phyloP scores from a whole-genome alignment of 2,329 filamentous ascomycete genomes.

The Colletotrichum destructivum region DNA sequence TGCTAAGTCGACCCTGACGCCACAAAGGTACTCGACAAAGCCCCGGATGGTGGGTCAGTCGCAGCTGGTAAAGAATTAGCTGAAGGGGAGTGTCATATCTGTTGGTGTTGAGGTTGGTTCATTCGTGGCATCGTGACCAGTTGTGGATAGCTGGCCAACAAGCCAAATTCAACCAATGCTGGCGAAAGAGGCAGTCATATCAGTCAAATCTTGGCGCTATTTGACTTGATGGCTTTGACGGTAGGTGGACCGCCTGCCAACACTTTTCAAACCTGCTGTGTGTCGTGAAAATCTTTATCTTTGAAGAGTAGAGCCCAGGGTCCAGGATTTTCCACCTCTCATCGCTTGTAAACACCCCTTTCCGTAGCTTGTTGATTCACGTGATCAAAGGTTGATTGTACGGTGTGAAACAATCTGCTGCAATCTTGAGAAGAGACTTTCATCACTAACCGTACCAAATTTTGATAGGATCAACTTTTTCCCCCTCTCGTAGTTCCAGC shows the following conservation, averaged over 20 bases:
- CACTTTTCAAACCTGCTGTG: not conserved
- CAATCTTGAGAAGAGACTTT: too few species aligned
- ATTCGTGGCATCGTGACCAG: not conserved
- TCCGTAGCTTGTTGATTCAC: too few species aligned
- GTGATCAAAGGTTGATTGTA: too few species aligned
- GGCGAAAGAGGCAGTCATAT: not conserved
- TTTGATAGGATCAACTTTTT: too few species aligned
- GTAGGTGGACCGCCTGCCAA: not conserved
- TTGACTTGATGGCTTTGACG: slow-evolving; percentile 2
- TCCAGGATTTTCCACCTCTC: too few species aligned
- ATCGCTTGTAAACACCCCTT: too few species aligned
- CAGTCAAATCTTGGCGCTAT: not conserved
- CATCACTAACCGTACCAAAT: too few species aligned
- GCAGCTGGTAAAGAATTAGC: not conserved
- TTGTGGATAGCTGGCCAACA: not conserved
- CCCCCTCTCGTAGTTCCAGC: too few species aligned
- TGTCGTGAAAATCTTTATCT: not conserved
- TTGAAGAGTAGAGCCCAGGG: too few species aligned
- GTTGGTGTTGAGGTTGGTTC: not conserved
- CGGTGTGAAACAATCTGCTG: too few species aligned
- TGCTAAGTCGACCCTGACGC: not conserved
- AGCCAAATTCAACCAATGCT: not conserved
- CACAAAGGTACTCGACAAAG: not conserved
- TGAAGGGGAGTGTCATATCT: not conserved
- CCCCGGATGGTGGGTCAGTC: not conserved